These are phyloP conservation scores for Carex sylvatica DNA, from an alignment of 202 grass and related monocot genomes.

Conservation along the genomic window DNA sequence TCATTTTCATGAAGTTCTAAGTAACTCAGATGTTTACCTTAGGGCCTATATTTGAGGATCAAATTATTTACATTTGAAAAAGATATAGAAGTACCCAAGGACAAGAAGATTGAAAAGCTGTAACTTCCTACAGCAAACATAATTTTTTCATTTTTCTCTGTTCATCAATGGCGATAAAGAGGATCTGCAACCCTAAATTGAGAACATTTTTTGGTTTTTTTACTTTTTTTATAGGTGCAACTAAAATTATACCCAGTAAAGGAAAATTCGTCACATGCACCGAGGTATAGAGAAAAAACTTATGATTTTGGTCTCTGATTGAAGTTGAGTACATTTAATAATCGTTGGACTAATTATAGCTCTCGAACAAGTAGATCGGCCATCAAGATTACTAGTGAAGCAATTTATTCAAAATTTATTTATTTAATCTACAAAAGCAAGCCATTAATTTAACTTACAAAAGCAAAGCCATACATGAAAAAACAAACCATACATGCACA, in stretches of 20 bases:
- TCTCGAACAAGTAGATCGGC: not conserved
- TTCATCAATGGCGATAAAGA: no score
- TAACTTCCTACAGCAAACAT: not conserved
- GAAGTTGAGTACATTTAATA: no score
- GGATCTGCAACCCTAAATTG: no score
- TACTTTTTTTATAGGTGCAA: no score
- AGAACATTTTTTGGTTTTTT: no score
- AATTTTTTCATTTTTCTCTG: no score
- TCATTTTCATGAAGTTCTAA: not conserved
- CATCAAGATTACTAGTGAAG: not conserved
- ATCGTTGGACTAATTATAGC: not conserved
- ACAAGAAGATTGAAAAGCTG: not conserved
- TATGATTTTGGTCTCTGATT: no score
- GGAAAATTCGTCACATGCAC: no score
- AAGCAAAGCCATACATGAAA: not conserved
- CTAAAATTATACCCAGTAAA: no score
- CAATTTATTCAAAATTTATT: not conserved
- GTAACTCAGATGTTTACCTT: not conserved
- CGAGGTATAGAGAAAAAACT: no score
- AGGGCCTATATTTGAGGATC: not conserved
- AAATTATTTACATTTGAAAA: not conserved
- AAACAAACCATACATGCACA: not conserved
- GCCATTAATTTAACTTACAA: not conserved
- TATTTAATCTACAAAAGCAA: not conserved
- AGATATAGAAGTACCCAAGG: not conserved